Conservation (phyloP, 2,329 filamentous ascomycete genomes). For the Teratosphaeria pseudoeucalypti region DNA sequence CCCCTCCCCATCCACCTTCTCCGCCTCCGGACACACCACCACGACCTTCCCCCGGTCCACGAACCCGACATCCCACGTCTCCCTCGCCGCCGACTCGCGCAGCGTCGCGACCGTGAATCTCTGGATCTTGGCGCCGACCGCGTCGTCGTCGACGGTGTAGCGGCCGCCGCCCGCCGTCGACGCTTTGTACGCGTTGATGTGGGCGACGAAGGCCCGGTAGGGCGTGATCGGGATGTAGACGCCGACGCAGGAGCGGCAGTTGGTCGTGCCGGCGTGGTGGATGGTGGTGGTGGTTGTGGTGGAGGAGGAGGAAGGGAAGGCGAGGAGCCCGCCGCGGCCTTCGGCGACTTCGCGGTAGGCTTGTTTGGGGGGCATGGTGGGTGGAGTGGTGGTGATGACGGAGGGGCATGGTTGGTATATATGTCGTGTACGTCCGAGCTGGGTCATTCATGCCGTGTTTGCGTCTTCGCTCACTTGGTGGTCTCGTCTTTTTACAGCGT, state of each 20-base stretch:
- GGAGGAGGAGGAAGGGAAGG: neutral
- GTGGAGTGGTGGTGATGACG: too few species aligned
- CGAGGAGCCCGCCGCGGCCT: neutral
- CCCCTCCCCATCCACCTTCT: neutral
- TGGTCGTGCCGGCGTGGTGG: neutral
- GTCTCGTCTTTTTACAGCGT: too few species aligned
- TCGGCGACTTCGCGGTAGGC: neutral
- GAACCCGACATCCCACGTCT: neutral
- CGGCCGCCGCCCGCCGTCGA: neutral
- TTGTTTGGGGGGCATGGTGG: neutral
- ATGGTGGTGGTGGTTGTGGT: neutral
- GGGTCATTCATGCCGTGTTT: too few species aligned
- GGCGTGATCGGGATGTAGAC: neutral
- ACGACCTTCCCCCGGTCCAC: neutral
- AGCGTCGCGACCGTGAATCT: neutral
- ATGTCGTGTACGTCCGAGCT: too few species aligned
- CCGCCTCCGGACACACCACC: neutral
- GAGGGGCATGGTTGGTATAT: too few species aligned
- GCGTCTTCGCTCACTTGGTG: too few species aligned
- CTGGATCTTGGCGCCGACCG: neutral
- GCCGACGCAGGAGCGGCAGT: neutral
- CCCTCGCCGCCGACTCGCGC: neutral
- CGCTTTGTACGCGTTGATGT: neutral
- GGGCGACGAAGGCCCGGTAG: neutral
- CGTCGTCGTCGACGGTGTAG: neutral